Conservation (phyloP, 768 basidiomycete species). For the Suillus brevipes region DNA sequence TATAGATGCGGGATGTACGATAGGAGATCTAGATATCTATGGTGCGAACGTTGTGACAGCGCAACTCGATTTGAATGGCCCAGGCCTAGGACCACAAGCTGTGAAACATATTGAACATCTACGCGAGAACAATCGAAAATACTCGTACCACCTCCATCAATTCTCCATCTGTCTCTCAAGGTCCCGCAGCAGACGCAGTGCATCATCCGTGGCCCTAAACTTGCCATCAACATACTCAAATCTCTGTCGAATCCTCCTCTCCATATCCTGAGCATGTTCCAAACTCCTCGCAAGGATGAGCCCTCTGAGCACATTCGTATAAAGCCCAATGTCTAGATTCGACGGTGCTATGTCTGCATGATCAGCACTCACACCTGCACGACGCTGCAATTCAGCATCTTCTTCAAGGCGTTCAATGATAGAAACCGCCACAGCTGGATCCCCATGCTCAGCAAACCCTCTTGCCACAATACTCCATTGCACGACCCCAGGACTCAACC, state of each 20-base stretch:
- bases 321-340: slow-evolving; percentile 28
- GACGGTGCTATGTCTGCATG: not conserved
- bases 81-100: not conserved
- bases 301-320: slow-evolving; percentile 40
- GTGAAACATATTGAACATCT: not conserved
- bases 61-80: not conserved
- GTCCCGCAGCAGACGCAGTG: slow-evolving; percentile 18
- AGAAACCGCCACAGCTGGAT: slow-evolving; percentile 35
- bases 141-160: not conserved
- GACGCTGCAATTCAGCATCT: not conserved
- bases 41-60: not conserved
- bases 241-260: slow-evolving; percentile 22
- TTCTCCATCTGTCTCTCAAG: slow-evolving; percentile 15
- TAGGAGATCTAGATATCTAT: not conserved
- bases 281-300: slow-evolving; percentile 34
- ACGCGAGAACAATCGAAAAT: not conserved
- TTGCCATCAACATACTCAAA: slow-evolving; percentile 28
- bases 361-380: not conserved
- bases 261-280: slow-evolving; percentile 34
- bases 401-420: slow-evolving; percentile 46
- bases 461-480: slow-evolving; percentile 53
- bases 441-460: slow-evolving; percentile 42
- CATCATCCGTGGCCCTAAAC: slow-evolving; percentile 23
- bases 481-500: slow-evolving; percentile 45
- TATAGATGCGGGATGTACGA: not conserved